These are phyloP conservation scores for Penicillium salamii DNA, from an alignment of 495 filamentous ascomycete species.

Conservation along the genomic window DNA sequence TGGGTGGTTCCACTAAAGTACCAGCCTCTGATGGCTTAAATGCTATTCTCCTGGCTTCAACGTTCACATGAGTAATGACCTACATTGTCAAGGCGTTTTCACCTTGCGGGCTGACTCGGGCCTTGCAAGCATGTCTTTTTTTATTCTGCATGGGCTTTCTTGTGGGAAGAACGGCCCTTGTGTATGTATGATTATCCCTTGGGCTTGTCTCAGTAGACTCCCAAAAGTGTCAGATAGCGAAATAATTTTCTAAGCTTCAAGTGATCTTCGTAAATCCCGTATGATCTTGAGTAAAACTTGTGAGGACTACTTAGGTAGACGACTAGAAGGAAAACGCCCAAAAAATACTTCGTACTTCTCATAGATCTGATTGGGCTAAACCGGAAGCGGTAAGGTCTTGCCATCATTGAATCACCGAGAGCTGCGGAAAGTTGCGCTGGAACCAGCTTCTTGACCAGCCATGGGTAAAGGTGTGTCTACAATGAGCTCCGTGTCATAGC, in stretches of 20 bases:
- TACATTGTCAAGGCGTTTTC: constrained; percentile 9
- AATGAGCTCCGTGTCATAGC: not conserved
- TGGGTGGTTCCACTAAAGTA: constrained; percentile 66
- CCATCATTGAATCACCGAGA: constrained; percentile 7
- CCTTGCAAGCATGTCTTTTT: constrained; percentile 1
- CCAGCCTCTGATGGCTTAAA: constrained; percentile 21
- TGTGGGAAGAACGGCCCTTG: not conserved
- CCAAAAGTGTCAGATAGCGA: not conserved
- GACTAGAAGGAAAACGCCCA: no score
- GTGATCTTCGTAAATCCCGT: no score
- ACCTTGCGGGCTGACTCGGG: not conserved
- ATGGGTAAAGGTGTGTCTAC: constrained; percentile 58
- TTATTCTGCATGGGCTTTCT: not conserved
- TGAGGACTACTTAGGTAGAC: not conserved
- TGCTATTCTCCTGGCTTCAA: not conserved
- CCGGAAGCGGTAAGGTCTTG: constrained; percentile 19
- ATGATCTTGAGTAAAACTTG: no score
- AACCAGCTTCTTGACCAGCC: constrained; percentile 5
- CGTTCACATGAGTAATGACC: constrained; percentile 6
- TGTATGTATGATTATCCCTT: constrained; percentile 8
- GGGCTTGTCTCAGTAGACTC: not conserved
- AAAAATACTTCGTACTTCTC: no score
- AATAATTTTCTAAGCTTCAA: not conserved
- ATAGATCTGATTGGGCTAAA: constrained; percentile 9
- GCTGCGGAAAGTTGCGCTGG: not conserved